Percentiles rank a stretch among this genome's conserved stretches.
Conservation (phyloP, 2,329 filamentous ascomycete species). For the Emmonsiellopsis sp. region DNA sequence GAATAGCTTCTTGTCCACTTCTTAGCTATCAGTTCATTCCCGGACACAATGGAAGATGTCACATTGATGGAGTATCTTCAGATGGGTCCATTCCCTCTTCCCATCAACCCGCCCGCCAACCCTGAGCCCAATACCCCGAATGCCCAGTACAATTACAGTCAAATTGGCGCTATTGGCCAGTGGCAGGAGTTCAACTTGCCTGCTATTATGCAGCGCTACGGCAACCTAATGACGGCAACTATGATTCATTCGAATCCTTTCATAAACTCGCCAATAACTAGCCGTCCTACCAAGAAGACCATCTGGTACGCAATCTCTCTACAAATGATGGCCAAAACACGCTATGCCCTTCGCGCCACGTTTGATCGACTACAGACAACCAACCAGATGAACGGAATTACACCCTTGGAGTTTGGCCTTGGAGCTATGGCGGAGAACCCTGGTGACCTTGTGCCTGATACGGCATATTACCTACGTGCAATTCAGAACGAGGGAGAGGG, state of each 20-base stretch:
- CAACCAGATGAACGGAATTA: not conserved
- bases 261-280: not conserved
- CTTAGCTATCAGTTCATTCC: not conserved
- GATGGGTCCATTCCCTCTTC: not conserved
- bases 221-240: not conserved
- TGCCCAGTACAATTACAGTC: not conserved
- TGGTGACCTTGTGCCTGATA: not conserved
- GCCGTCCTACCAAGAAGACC: not conserved
- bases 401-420: not conserved
- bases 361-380: not conserved
- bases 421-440: not conserved
- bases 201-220: not conserved
- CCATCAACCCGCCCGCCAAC: not conserved
- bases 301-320: not conserved
- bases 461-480: not conserved
- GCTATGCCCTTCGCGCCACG: constrained; percentile 1
- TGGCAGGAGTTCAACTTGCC: not conserved
- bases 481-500: not conserved
- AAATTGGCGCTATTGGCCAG: not conserved
- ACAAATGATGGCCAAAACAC: not conserved
- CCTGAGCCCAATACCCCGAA: not conserved
- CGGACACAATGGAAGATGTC: not conserved
- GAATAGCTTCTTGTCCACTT: too few species aligned
- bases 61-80: not conserved
- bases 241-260: not conserved